Evolutionary conservation across 2,329 filamentous ascomycete species (phyloP), one percentile per base, ranked within the genome.

Genomic region (Exophiala xenobiotica): DNA sequence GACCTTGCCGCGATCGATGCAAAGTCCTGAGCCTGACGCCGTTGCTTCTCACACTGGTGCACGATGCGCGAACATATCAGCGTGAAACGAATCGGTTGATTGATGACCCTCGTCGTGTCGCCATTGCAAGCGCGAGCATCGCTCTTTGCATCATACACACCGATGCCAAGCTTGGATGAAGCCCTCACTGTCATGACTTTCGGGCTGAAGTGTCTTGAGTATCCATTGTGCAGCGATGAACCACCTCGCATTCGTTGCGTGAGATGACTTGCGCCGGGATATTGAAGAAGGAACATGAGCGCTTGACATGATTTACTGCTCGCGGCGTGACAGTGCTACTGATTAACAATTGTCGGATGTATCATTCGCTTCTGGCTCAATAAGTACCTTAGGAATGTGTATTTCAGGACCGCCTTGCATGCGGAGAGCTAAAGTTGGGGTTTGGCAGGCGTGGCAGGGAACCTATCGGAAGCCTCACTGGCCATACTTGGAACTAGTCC

Each of bases 1-100:
- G 53, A 56, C 46, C 35, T 52, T 40, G 31, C 31, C 11, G 31
- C 31, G 31, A 35, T 14, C 31, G 31, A 35, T 35, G 31, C n/a
- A 6, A 16, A 16, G 31, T 14, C 31, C 11, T 35, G 18, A 14
- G 31, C 31, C n/a, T 35, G 31, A 35, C 31, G 31, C n/a, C 31
- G 31, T 14, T 35, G 31, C n/a, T 16, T 35, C 6, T 35, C 9
- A 35, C 12, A 12, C 31, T 35, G 31, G n/a, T 35, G 31, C 31
- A 35, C 31, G 11, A 14, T 14, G n/a, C 31, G n/a, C 31, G n/a
- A 35, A 14, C n/a, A 35, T 14, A 14, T 35, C 9, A 35, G 31
- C 31, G 31, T 35, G 31, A 35, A 35, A 12, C 31, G 31, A 35
- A 35, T 35, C 31, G 31, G n/a, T 35, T 35, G 31, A 35, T 16